A percentile compares a stretch with the other conserved stretches of the same genome.
Conservation (phyloP, 2,329 filamentous ascomycete genomes). For the Nigrospora osmanthi region DNA sequence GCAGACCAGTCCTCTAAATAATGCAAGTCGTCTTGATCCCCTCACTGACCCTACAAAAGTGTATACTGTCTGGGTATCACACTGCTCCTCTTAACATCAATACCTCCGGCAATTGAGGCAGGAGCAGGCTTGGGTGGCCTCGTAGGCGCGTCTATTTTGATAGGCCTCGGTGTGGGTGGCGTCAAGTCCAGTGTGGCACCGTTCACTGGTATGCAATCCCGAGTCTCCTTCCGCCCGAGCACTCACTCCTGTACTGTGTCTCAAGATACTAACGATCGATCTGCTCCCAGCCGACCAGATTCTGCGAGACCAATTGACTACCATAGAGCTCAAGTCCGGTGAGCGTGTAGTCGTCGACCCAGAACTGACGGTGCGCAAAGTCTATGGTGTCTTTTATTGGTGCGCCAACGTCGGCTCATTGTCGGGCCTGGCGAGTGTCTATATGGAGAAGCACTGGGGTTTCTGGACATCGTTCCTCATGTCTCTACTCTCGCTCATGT, state of each 20-base stretch:
- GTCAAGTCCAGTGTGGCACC: background rate
- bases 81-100: background rate
- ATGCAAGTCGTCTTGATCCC: too few species aligned
- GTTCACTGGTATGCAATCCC: background rate
- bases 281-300: background rate
- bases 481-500: slow-evolving; percentile 6
- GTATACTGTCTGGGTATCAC: background rate
- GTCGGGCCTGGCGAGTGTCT: background rate
- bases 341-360: slow-evolving; percentile 2
- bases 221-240: background rate
- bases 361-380: slow-evolving; percentile 6
- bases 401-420: background rate
- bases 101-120: background rate
- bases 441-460: slow-evolving; percentile 6
- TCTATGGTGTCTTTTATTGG: slow-evolving; percentile 8
- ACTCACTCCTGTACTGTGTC: background rate
- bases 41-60: background rate
- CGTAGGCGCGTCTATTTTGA: background rate
- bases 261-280: background rate
- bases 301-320: background rate
- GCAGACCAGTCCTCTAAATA: background rate
- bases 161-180: background rate
- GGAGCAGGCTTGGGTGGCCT: background rate
- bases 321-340: slow-evolving; percentile 2
- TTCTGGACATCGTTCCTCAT: slow-evolving; percentile 8